Conservation (phyloP, 768 basidiomycete genomes). For the Suillus luteus region DNA sequence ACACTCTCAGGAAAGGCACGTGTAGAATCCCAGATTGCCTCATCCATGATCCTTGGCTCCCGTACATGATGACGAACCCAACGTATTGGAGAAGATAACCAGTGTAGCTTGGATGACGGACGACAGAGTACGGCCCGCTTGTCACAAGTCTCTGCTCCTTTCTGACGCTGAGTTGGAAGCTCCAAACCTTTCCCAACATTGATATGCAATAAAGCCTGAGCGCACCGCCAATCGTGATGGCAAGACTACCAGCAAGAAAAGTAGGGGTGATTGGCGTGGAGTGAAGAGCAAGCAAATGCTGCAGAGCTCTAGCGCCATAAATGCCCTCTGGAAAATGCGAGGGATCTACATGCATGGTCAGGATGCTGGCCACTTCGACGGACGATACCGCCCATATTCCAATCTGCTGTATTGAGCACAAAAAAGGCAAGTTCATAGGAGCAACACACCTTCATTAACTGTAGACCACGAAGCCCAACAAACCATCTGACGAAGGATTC, state of each 20-base stretch:
- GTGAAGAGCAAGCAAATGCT: background rate
- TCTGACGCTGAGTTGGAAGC: slow-evolving; percentile 28
- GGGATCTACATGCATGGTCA: background rate
- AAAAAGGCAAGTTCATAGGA: background rate
- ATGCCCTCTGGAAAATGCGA: background rate
- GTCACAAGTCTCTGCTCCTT: slow-evolving; percentile 29
- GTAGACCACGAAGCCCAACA: background rate
- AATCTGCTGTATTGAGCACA: slow-evolving; percentile 6
- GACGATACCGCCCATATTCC: background rate
- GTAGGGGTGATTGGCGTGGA: slow-evolving; percentile 5
- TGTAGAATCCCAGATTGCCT: slow-evolving; percentile 10
- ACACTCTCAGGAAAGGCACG: background rate
- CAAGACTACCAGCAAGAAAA: slow-evolving; percentile 16
- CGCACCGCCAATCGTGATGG: slow-evolving; percentile 13
- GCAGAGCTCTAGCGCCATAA: background rate
- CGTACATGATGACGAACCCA: slow-evolving; percentile 12
- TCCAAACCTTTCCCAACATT: slow-evolving; percentile 28
- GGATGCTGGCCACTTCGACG: background rate
- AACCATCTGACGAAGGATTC: background rate
- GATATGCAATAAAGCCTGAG: slow-evolving; percentile 23
- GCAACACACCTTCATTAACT: background rate
- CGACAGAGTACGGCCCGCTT: slow-evolving; percentile 25
- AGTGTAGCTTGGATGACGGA: slow-evolving; percentile 36
- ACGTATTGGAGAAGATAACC: background rate
- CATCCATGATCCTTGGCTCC: slow-evolving; percentile 14